These are phyloP conservation scores for Acarospora socialis DNA, from an alignment of 2,329 filamentous ascomycete species.

Conservation along the genomic window DNA sequence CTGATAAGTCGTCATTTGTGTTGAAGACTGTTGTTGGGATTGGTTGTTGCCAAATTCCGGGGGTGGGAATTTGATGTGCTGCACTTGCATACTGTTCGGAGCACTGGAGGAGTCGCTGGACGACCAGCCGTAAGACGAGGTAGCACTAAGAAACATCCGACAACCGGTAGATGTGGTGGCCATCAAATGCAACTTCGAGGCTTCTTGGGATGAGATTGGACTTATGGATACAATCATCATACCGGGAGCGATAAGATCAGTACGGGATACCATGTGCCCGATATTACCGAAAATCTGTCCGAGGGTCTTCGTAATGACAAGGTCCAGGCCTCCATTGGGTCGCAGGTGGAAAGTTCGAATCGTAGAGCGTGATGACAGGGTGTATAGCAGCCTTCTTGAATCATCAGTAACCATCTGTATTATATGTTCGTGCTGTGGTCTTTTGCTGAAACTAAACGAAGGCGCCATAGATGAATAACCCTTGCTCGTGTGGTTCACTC, in stretches of 20 bases:
- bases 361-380: conserved; percentile 72
- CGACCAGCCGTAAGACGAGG: conserved; percentile 41
- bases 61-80: conserved; percentile 90
- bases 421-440: conserved; percentile 45
- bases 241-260: conserved; percentile 53
- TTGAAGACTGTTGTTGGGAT: conserved; percentile 17
- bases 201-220: conserved; percentile 65
- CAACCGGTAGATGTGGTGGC: conserved; percentile 83
- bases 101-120: conserved; percentile 48
- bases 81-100: conserved; percentile 93
- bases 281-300: conserved; percentile 51
- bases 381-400: conserved; percentile 75
- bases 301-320: conserved; percentile 42
- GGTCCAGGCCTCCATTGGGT: conserved; percentile 35
- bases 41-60: conserved; percentile 24
- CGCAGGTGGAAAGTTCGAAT: conserved; percentile 88
- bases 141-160: conserved; percentile 82
- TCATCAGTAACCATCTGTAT: conserved; percentile 78
- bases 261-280: conserved; percentile 68
- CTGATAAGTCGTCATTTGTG: conserved; percentile 22
- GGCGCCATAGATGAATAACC: conserved; percentile 48
- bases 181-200: conserved; percentile 74
- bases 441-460: conserved; percentile 24
- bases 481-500: conserved; percentile 72
- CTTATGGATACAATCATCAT: conserved; percentile 73